A percentile compares a stretch with the other conserved stretches of the same genome.
phyloP scores from a whole-genome alignment of 2,329 filamentous ascomycete genomes.

The Hypoxylon sp. region DNA sequence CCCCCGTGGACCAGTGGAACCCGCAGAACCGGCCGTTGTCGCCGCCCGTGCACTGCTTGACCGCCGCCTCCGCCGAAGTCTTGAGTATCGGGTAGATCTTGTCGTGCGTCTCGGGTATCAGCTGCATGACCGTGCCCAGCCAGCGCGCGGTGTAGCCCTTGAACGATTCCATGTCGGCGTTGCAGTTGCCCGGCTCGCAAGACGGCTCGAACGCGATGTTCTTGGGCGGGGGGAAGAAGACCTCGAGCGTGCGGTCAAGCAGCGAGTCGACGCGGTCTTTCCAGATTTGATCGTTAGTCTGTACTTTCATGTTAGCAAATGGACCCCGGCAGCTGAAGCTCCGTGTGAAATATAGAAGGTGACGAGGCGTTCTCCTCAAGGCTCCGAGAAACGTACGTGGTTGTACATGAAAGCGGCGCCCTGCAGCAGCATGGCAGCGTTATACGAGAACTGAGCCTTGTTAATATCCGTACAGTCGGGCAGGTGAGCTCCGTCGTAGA shows the following conservation, averaged over 20 bases:
- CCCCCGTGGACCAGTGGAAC: conserved; percentile 63
- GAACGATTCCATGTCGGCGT: conserved; percentile 75
- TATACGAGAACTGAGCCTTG: conserved; percentile 72
- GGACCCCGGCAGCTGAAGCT: neutral
- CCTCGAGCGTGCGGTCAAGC: conserved; percentile 55
- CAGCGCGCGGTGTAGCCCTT: conserved; percentile 75
- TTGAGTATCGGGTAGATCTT: conserved; percentile 65
- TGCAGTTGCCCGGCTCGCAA: conserved; percentile 72
- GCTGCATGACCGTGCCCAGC: conserved; percentile 65
- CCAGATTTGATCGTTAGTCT: conserved; percentile 65
- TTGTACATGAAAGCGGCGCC: conserved; percentile 76
- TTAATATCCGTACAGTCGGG: conserved; percentile 68
- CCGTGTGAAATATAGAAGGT: neutral
- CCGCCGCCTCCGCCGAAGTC: conserved; percentile 66
- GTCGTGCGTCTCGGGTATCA: conserved; percentile 66
- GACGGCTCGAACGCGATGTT: conserved; percentile 70
- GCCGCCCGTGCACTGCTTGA: conserved; percentile 68
- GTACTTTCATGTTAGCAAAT: conserved; percentile 28
- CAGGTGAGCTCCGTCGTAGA: conserved; percentile 70
- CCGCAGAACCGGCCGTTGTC: conserved; percentile 67
- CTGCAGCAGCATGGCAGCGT: conserved; percentile 67
- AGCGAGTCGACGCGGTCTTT: conserved; percentile 62
- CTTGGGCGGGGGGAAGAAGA: conserved; percentile 64
- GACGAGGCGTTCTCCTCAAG: neutral
- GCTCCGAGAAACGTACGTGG: conserved; percentile 50